Conservation (phyloP, 2,329 filamentous ascomycete species). For the Dactylonectria macrodidyma region DNA sequence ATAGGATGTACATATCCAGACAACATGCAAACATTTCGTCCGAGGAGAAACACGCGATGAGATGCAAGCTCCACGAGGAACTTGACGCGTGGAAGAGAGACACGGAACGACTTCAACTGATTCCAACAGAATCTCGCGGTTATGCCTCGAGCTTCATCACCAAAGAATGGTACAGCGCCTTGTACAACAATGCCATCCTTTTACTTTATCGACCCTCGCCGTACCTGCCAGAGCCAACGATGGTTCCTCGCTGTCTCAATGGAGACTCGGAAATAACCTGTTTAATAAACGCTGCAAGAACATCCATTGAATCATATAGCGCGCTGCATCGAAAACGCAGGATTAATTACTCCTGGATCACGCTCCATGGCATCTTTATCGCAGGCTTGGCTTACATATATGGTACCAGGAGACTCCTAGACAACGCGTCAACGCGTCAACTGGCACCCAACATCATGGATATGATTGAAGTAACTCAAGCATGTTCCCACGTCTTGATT, state of each 20-base stretch:
- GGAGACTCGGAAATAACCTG: conserved; percentile 5
- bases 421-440: not conserved
- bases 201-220: conserved; percentile 29
- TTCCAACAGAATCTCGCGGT: not conserved
- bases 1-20: conserved; percentile 19
- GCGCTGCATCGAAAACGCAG: conserved; percentile 19
- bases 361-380: conserved; percentile 25
- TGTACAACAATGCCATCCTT: conserved; percentile 24
- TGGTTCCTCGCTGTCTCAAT: not conserved
- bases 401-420: conserved; percentile 2
- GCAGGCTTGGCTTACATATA: conserved; percentile 26
- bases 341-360: conserved; percentile 32
- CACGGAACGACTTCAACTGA: not conserved
- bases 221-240: conserved; percentile 15
- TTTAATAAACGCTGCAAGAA: conserved; percentile 11
- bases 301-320: conserved; percentile 24
- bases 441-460: conserved; percentile 1
- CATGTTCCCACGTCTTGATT: conserved; percentile 21
- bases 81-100: conserved; percentile 19
- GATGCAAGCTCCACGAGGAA: conserved; percentile 12
- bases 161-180: conserved; percentile 21
- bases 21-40: not conserved
- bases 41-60: conserved; percentile 8
- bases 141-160: conserved; percentile 18
- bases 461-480: conserved; percentile 19